These are phyloP conservation scores for Takashimella koratensis DNA, from an alignment of 1,284 basidiomycete genomes.

Conservation along the genomic window DNA sequence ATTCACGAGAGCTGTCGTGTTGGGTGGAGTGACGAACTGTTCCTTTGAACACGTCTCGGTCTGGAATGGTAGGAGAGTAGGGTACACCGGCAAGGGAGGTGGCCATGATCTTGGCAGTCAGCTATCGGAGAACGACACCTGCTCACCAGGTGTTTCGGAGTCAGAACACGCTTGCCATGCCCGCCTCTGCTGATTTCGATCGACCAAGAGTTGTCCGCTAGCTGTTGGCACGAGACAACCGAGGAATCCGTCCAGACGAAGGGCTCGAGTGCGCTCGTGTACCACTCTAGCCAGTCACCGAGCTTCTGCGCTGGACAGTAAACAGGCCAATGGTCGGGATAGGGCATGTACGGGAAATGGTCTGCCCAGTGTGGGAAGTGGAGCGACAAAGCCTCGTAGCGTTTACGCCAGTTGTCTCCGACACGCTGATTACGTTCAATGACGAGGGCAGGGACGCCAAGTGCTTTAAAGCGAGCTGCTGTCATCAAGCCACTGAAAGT, in stretches of 20 bases:
- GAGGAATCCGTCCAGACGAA: conserved; percentile 49
- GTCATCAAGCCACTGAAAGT: conserved; percentile 43
- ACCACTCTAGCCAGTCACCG: conserved; percentile 37
- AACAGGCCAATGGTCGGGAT: conserved; percentile 57
- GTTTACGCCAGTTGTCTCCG: conserved; percentile 50
- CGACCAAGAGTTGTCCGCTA: conserved; percentile 53
- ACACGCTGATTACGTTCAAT: conserved; percentile 45
- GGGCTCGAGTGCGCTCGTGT: conserved; percentile 37
- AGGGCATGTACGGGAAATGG: conserved; percentile 52
- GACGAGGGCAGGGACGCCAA: conserved; percentile 46
- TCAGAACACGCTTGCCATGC: conserved; percentile 51
- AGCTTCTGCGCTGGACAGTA: conserved; percentile 55
- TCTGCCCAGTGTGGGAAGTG: conserved; percentile 58
- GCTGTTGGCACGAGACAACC: conserved; percentile 51
- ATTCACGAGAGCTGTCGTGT: conserved; percentile 55
- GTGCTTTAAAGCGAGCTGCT: conserved; percentile 47
- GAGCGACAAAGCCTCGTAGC: conserved; percentile 61
- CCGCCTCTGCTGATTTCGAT: conserved; percentile 52
- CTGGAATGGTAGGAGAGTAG: conserved; percentile 18
- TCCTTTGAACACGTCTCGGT: conserved; percentile 52
- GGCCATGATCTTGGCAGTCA: conserved; percentile 20
- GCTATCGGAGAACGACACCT: background rate
- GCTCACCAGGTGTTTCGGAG: conserved; percentile 44
- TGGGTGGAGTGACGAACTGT: conserved; percentile 57
- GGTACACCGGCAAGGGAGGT: conserved; percentile 29